Base-by-base conservation (phyloP, 768 basidiomycete species). In the Pholiota microspora region DNA sequence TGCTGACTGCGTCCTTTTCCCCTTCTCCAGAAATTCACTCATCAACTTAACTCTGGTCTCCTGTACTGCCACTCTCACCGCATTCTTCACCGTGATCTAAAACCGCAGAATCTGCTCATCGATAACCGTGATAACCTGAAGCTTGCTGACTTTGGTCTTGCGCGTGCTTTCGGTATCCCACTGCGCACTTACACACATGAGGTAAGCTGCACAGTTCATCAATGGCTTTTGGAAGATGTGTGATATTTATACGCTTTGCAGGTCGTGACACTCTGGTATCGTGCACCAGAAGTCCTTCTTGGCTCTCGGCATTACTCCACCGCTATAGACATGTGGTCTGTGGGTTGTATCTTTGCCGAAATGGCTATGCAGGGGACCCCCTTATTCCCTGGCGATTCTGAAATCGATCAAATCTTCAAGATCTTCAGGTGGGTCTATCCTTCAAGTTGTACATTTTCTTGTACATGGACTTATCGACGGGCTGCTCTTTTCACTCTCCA, bases 271-370 rank as follows among this genome's bases (percentile, higher is more conserved):
- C 80, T 99, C 34, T 99, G 97, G 97, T 99, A 99, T 69, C 92
- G 97, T 46, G 93, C 96, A 4, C 97, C 97, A 2, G 97, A 99
- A 70, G 96, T 99, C 47, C 77, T 99, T 16, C 86, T 99, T 1
- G 96, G 96, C 27, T 89, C 92, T 4, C 86, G 95, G 38, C 94
- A 98, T 69, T 99, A 99, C 73, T 88, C 93, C 13, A 99, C 97
- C 2, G 92, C 94, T 2, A 91, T 99, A 64, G 97, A 99, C 73
- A 97, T 98, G 93, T 99, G 97, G 97, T 95, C 93, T n/a, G 96
- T 99, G 18, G 97, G 90, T 0, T 98, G 95, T 67, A 98, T 99
- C 68, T 93, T 97, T 66, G 96, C 96, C 7, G 97, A 99, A 75
- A 98, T 98, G 96, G 88, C 93, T 51, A 92, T 95, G 89, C 81